Evolutionary conservation across 192 early-diverging fungal species (phyloP).

Genomic region (Rhizophagus sp.): DNA sequence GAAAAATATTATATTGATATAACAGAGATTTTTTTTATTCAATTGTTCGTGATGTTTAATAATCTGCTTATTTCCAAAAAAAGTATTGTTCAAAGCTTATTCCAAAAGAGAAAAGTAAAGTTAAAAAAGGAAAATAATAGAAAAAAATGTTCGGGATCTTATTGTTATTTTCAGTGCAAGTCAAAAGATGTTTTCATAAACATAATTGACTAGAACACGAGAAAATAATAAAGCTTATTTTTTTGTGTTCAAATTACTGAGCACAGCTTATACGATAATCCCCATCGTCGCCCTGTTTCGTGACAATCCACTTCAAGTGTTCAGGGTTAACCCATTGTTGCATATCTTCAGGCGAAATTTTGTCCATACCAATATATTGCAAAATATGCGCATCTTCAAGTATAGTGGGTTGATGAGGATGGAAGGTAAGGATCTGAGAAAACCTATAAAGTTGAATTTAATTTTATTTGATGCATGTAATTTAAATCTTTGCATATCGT

Average conservation of each 20-base stretch:
- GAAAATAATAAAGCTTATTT: neutral
- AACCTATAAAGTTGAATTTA: neutral
- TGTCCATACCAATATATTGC: slow-evolving; percentile 18
- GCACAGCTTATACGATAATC: slow-evolving; percentile 23
- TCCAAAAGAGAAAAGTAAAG: neutral
- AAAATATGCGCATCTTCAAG: slow-evolving; percentile 13
- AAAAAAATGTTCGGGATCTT: neutral
- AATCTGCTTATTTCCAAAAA: neutral
- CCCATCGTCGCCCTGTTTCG: slow-evolving; percentile 18
- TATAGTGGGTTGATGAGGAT: slow-evolving; percentile 20
- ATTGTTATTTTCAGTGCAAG: neutral
- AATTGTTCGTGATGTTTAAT: neutral
- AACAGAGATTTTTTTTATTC: neutral
- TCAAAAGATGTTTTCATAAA: too few relatives aligned
- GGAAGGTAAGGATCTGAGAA: slow-evolving; percentile 19
- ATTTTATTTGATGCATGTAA: neutral
- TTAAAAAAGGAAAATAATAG: neutral
- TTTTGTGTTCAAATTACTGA: neutral
- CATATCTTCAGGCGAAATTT: slow-evolving; percentile 17
- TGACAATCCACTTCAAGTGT: slow-evolving; percentile 16
- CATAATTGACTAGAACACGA: too few relatives aligned
- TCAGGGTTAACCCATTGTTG: slow-evolving; percentile 22
- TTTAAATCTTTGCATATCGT: neutral
- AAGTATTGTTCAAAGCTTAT: neutral
- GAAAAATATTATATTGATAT: neutral